These are phyloP conservation scores for Diaporthe velutina DNA, from an alignment of 2,329 filamentous ascomycete genomes.

Conservation along the genomic window DNA sequence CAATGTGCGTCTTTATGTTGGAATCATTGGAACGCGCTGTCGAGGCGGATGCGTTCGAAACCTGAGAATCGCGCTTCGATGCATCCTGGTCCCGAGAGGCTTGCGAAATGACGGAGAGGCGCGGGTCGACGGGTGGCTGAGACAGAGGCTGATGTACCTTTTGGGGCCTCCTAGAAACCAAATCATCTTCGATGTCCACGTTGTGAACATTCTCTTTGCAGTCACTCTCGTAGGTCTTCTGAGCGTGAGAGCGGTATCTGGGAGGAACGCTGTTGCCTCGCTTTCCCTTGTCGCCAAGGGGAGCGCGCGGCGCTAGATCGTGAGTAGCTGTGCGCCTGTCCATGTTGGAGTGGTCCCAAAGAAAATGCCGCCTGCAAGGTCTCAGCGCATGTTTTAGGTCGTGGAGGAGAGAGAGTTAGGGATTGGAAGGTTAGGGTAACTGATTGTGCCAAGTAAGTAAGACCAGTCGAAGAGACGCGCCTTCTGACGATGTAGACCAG, in stretches of 20 bases:
- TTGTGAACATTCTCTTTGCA: slow-evolving; percentile 37
- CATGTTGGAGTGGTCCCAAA: slow-evolving; percentile 25
- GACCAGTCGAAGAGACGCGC: background rate
- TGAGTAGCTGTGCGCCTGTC: slow-evolving; percentile 31
- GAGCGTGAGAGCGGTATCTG: background rate
- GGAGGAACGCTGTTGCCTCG: slow-evolving; percentile 34
- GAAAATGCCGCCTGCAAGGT: background rate
- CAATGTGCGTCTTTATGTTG: slow-evolving; percentile 78
- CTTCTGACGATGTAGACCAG: background rate
- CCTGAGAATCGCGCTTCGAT: slow-evolving; percentile 54
- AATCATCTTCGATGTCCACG: slow-evolving; percentile 17
- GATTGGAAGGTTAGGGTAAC: background rate
- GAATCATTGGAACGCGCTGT: slow-evolving; percentile 47
- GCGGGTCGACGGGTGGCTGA: slow-evolving; percentile 43
- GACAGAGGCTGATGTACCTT: slow-evolving; percentile 14
- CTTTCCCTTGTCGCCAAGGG: slow-evolving; percentile 35
- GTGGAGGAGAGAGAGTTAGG: background rate
- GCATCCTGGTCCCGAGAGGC: slow-evolving; percentile 46
- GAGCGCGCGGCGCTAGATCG: slow-evolving; percentile 18
- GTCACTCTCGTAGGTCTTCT: slow-evolving; percentile 32
- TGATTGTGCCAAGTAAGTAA: background rate
- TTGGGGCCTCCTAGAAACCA: slow-evolving; percentile 17
- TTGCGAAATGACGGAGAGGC: slow-evolving; percentile 50
- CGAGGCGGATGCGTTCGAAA: slow-evolving; percentile 53
- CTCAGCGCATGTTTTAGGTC: slow-evolving; percentile 33